A percentile compares a stretch with the other conserved stretches of the same genome.
phyloP scores from a whole-genome alignment of 306 rosid species.

The Rosa multiflora region DNA sequence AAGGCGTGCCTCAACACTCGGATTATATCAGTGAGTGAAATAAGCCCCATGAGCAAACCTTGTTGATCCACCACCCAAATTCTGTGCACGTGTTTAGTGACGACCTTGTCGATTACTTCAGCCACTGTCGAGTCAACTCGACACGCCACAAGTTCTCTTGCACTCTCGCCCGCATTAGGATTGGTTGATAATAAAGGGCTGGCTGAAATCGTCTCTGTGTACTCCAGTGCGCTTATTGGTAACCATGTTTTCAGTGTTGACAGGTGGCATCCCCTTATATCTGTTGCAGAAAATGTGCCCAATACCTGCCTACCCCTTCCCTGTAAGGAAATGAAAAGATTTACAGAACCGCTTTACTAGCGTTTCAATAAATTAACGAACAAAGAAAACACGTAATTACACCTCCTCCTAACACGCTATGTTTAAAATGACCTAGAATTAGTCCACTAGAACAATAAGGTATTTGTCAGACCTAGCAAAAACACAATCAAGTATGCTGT shows the following conservation, averaged over 20 bases:
- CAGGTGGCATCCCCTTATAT: slow-evolving; percentile 63
- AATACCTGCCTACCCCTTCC: slow-evolving; percentile 60
- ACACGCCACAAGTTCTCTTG: slow-evolving; percentile 64
- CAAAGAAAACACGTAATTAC: neutral
- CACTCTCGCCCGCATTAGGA: slow-evolving; percentile 7
- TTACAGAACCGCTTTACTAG: neutral
- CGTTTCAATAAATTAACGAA: neutral
- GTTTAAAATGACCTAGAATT: too few relatives aligned
- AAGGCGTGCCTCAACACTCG: slow-evolving; percentile 59
- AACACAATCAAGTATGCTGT: neutral
- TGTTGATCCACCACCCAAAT: slow-evolving; percentile 77
- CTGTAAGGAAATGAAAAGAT: slow-evolving; percentile 29
- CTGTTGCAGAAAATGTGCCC: slow-evolving; percentile 81
- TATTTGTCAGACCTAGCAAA: neutral
- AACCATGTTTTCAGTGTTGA: slow-evolving; percentile 74
- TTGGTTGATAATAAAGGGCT: slow-evolving; percentile 40
- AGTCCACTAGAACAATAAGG: neutral
- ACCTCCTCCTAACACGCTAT: too few relatives aligned
- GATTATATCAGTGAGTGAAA: slow-evolving; percentile 67
- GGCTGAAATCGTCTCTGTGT: slow-evolving; percentile 41
- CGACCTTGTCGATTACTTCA: slow-evolving; percentile 57
- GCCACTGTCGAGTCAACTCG: slow-evolving; percentile 40
- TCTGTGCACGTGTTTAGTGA: slow-evolving; percentile 67
- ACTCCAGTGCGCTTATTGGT: slow-evolving; percentile 54
- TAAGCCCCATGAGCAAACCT: slow-evolving; percentile 68